Base-by-base conservation (phyloP, 805 yeast genomes). In the Helenozyma rhizophorensis region DNA sequence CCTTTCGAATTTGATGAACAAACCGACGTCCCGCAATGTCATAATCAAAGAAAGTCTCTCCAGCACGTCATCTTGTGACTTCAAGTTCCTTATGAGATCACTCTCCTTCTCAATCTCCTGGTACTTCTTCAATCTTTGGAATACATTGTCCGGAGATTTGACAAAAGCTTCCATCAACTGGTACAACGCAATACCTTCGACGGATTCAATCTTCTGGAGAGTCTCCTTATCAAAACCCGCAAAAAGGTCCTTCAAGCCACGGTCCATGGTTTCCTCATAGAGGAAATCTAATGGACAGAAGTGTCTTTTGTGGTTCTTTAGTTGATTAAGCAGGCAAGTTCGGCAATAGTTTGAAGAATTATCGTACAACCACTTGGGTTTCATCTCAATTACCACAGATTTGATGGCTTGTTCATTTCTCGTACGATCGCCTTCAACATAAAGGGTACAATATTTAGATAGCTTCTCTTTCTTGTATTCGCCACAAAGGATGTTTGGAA, bases 21-120 rank as follows among this genome's bases (percentile, higher is more conserved):
- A 45, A 0, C 81, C 76, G 17, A 77, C 77, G 48, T 77, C 83
- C 22, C 83, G 58, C 21, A 70, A 51, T 1, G 81, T 62, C 82
- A 77, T 77, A 4, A 66, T 61, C 14, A 62, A 48, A 6, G 64
- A 56, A 17, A 74, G 44, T 19, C 55, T 58, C 1, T 62, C 62
- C 37, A 62, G 61, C 8, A 70, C 76, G 39, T 69, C 43, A 30
- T 51, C 42, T 52, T 21, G 15, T n/a, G 59, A 50, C 1, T 57
- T 48, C 16, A 60, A 34, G 36, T 60, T 60, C 23, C 48, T 37
- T 27, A 62, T 56, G 17, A 52, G 42, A 41, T 60, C 66, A 30
- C 56, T 51, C 27, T 57, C 55, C 30, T 54, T 53, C 26, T 51
- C 51, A 25, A 60, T 49, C 26, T 56, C 53, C 36, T 67, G 71